phyloP scores from a whole-genome alignment of 1,284 basidiomycete species.

The Fomitopsis pinicola region DNA sequence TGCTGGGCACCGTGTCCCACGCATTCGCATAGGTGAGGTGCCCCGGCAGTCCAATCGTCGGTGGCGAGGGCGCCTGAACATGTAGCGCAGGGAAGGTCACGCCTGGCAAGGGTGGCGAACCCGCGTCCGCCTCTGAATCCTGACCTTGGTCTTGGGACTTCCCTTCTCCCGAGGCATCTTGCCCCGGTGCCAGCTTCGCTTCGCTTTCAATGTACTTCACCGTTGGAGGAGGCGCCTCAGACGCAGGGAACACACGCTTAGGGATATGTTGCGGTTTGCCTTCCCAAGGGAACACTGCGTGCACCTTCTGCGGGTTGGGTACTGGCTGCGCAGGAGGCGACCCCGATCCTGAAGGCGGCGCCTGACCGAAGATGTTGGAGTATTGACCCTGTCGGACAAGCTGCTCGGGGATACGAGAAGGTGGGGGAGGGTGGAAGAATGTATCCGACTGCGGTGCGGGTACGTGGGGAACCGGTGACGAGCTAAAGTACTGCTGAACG shows the following conservation, averaged over 20 bases:
- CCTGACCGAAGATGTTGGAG: constrained; percentile 51
- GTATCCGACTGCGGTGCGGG: constrained; percentile 32
- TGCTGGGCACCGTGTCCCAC: constrained; percentile 79
- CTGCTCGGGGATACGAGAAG: constrained; percentile 54
- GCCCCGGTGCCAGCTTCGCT: background rate
- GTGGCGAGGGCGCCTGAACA: constrained; percentile 22
- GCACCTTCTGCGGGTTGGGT: constrained; percentile 73
- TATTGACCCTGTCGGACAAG: constrained; percentile 61
- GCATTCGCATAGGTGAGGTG: constrained; percentile 71
- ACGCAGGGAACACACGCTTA: constrained; percentile 72
- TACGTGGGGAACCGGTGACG: constrained; percentile 18
- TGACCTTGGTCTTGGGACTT: background rate
- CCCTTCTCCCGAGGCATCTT: background rate
- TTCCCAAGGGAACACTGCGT: constrained; percentile 94
- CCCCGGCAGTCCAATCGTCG: constrained; percentile 40
- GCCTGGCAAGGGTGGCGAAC: background rate
- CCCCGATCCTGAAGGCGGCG: constrained; percentile 20
- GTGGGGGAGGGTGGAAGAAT: constrained; percentile 60
- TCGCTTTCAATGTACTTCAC: constrained; percentile 38
- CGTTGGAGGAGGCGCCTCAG: constrained; percentile 54
- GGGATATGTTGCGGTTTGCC: constrained; percentile 59
- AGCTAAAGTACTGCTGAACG: constrained; percentile 21
- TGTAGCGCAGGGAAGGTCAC: constrained; percentile 4
- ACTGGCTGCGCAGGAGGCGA: constrained; percentile 32
- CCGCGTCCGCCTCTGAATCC: background rate